Percentiles rank a stretch among this genome's conserved stretches.
Conservation (phyloP, 768 basidiomycete genomes). For the Hygrophorus russula region DNA sequence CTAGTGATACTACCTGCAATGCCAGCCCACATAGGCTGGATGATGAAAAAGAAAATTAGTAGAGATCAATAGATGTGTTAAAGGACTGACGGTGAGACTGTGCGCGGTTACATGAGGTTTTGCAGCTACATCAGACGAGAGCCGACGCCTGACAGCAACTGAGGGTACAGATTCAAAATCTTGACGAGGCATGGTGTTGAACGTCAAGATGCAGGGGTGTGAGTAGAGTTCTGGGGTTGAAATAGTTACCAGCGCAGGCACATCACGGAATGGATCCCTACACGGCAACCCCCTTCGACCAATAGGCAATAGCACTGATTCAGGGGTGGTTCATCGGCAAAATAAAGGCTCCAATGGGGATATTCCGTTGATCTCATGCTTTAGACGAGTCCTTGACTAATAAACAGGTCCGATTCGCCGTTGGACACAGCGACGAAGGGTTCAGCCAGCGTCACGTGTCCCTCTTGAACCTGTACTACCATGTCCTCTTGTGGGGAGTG, state of each 20-base stretch:
- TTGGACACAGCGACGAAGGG: not conserved
- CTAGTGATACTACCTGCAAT: conserved; percentile 53
- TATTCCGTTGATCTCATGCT: too few species aligned
- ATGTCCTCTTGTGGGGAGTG: conserved; percentile 39
- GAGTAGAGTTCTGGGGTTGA: not conserved
- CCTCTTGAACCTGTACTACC: not conserved
- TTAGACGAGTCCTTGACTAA: too few species aligned
- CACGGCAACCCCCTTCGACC: too few species aligned
- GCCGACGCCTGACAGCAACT: conserved; percentile 50
- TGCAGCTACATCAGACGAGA: conserved; percentile 42
- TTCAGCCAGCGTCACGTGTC: not conserved
- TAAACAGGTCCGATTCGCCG: too few species aligned
- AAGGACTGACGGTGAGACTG: conserved; percentile 50
- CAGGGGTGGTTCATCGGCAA: too few species aligned
- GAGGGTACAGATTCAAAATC: conserved; percentile 58
- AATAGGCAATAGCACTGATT: too few species aligned
- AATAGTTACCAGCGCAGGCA: not conserved
- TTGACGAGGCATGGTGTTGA: conserved; percentile 38
- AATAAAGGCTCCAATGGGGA: too few species aligned
- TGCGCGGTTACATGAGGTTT: conserved; percentile 38
- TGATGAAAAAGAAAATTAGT: conserved; percentile 9
- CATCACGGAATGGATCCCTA: not conserved
- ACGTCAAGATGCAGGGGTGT: conserved; percentile 10
- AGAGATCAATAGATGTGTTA: conserved; percentile 9
- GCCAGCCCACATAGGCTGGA: conserved; percentile 82